These are phyloP conservation scores for Paecilomyces sp. DNA, from an alignment of 2,329 filamentous ascomycete genomes.

Conservation along the genomic window DNA sequence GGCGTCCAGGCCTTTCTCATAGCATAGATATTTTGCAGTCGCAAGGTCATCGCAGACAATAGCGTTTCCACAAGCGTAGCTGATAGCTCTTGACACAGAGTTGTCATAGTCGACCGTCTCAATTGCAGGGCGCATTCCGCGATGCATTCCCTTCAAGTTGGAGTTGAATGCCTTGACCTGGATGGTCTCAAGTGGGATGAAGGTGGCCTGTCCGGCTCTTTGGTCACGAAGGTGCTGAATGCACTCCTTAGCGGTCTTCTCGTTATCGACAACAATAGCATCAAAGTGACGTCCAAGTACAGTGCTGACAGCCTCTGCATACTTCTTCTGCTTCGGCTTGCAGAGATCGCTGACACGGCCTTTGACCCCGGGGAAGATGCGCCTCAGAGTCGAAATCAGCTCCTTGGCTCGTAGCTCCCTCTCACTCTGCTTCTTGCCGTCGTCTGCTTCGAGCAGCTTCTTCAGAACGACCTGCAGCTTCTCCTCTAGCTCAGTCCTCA, in stretches of 20 bases:
- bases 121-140: constrained; percentile 78
- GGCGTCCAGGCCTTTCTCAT: constrained; percentile 73
- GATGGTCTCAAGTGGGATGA: constrained; percentile 94
- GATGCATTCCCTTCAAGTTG: constrained; percentile 80
- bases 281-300: constrained; percentile 91
- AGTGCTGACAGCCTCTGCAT: constrained; percentile 83
- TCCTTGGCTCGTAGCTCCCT: constrained; percentile 74
- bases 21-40: constrained; percentile 84
- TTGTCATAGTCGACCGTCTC: constrained; percentile 94
- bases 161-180: constrained; percentile 88
- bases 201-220: constrained; percentile 78
- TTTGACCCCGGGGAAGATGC: constrained; percentile 84
- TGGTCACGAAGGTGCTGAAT: constrained; percentile 92
- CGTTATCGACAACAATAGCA: constrained; percentile 87
- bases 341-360: constrained; percentile 87
- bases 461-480: constrained; percentile 74
- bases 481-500: constrained; percentile 82
- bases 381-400: constrained; percentile 76
- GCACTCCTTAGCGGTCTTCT: constrained; percentile 89
- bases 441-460: constrained; percentile 78
- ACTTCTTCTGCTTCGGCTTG: constrained; percentile 96
- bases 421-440: constrained; percentile 76
- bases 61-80: constrained; percentile 88
- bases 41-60: constrained; percentile 86
- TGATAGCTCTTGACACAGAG: constrained; percentile 82